Evolutionary conservation across 257 asterid species (phyloP).

Genomic region (Prunella vulgaris): DNA sequence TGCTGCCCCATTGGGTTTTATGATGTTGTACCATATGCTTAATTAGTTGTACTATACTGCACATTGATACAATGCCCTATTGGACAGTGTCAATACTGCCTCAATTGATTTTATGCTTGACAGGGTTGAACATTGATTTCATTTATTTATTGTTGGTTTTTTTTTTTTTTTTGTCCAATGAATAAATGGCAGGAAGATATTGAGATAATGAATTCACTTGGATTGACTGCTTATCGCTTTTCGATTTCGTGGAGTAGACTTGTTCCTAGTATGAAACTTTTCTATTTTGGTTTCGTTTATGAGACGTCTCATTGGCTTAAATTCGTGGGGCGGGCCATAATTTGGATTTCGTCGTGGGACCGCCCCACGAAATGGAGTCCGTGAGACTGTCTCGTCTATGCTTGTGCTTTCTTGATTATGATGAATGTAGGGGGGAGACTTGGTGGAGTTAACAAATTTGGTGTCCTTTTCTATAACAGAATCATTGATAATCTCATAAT

Average conservation of each 20-base stretch:
- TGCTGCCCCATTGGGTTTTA: too few species aligned
- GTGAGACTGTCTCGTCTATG: too few species aligned
- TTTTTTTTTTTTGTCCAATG: too few species aligned
- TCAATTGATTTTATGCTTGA: background rate
- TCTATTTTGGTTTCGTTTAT: background rate
- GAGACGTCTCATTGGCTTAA: background rate
- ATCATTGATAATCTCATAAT: constrained; percentile 46
- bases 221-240: constrained; percentile 60
- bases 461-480: constrained; percentile 42
- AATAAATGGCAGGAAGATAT: constrained; percentile 61
- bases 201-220: constrained; percentile 57
- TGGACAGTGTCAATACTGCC: too few species aligned
- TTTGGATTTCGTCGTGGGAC: too few species aligned
- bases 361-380: too few species aligned
- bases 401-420: background rate
- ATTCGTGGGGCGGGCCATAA: too few species aligned
- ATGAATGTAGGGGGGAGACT: constrained; percentile 48
- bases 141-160: background rate
- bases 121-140: background rate
- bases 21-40: too few species aligned
- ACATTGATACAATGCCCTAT: too few species aligned
- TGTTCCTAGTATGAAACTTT: constrained; percentile 55
- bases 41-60: too few species aligned
- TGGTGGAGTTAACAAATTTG: constrained; percentile 54
- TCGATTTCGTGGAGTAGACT: constrained; percentile 89